Evolutionary conservation across 192 early-diverging fungal genomes (phyloP), one percentile per base, ranked within the genome.

Genomic region (Entophlyctis luteolus): DNA sequence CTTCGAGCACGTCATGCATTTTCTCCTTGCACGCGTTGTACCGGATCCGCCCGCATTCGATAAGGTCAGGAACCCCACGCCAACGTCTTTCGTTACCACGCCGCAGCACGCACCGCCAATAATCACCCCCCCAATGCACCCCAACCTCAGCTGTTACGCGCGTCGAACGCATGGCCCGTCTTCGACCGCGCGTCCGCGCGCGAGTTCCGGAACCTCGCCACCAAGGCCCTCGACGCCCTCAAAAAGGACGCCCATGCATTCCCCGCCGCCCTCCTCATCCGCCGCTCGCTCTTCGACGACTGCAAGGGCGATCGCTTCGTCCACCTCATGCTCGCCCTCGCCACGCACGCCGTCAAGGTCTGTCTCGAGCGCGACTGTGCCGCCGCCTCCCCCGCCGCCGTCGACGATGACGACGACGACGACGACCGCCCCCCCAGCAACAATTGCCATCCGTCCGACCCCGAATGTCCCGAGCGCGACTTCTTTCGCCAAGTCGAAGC

Each of bases 281-380:
- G 76, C 8, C 50, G 65, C 20, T 67, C 62, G 1, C 58, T 57
- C 32, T 74, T 77, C 38, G 76, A 77, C 38, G 76, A 77, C 32
- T 75, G 72, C 37, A 38, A 65, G 23, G 76, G 76, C 16, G 76
- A 74, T 47, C 25, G 75, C 18, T 77, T 75, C 54, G 76, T 74
- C 29, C 71, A 63, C 8, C 52, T 52, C 5, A 50, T 77, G 27
- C 63, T 74, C 1, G 71, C 76, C 4, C 68, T 77, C 6, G 63
- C 76, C 25, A 73, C 72, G 23, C 55, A 45, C 29, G 76, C 39
- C 3, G 18, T 77, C 62, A 62, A 46, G 37, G 10, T 45, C 42
- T 45, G 10, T 45, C 42, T 45, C 42, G 10, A 10, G 10, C 42
- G 10, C n/a, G 10, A 10, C 42, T 45, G 10, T n/a, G 42, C 10